Evolutionary conservation across 345 rosid genomes (phyloP), one percentile per base, ranked within the genome.

Genomic region (Citrus trifoliata): DNA sequence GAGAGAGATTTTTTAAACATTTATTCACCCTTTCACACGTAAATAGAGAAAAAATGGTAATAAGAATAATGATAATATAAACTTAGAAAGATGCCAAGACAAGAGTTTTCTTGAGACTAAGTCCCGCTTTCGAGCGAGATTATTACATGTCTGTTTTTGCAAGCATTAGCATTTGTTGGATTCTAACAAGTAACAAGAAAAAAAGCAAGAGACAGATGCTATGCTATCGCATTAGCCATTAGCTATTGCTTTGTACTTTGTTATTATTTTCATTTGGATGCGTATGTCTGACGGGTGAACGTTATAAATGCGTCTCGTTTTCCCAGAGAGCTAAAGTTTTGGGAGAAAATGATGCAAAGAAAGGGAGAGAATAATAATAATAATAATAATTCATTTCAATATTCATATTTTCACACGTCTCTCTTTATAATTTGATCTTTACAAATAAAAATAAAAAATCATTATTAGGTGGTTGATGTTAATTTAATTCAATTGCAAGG

Each of bases 271-370:
- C 7, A 64, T 37, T 18, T 83, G 78, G 75, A 76, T 80, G 81
- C 78, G 76, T 71, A 18, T 69, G 74, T 79, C 83, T 83, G 85
- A 82, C 83, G 77, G 81, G 70, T 78, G 76, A 83, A 80, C 73
- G 71, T 76, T 80, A 76, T 84, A 25, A 84, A 80, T 84, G 86
- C 59, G 16, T 73, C 83, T 75, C 85, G 77, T 77, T 83, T 79
- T 68, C 82, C 70, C 42, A 81, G 66, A 18, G 64, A 77, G 37
- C 22, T 18, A 53, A 68, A 58, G 64, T 64, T 10, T 46, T 7
- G 33, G 2, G 51, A 35, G 37, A 77, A 59, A 48, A 33, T 33
- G 64, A 68, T 25, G 51, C 59, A 76, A 32, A 65, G 32, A 37
- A 53, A 40, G 55, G 38, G 21, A 30, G 13, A 51, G 35, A 76